A percentile compares a stretch with the other conserved stretches of the same genome.
Conservation (phyloP, 371 early-diverging fungal species). For the Mucor lusitanicus region DNA sequence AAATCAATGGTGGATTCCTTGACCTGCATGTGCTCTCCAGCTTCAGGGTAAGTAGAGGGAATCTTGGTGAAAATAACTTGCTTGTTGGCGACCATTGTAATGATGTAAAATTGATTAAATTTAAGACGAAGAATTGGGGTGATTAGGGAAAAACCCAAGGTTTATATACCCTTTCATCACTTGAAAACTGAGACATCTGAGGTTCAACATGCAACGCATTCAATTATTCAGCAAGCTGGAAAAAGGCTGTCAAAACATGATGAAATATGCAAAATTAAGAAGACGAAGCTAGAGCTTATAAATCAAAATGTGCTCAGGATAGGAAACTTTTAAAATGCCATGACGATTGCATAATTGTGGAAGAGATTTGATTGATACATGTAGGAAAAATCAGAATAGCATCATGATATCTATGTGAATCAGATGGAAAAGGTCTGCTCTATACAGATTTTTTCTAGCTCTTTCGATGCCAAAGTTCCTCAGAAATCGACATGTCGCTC, state of each 20-base stretch:
- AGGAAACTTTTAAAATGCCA: neutral
- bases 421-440: neutral
- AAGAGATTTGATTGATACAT: neutral
- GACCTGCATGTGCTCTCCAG: constrained; percentile 53
- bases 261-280: neutral
- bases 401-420: no score
- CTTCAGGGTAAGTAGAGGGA: constrained; percentile 43
- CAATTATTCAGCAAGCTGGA: neutral
- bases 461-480: neutral
- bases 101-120: neutral
- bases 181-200: neutral
- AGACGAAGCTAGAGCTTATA: neutral
- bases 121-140: neutral
- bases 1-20: constrained; percentile 46
- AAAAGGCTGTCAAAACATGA: neutral
- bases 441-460: neutral
- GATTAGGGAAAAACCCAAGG: neutral
- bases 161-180: neutral
- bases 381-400: neutral
- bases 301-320: neutral
- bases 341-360: neutral
- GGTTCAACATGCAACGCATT: neutral
- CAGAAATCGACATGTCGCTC: neutral
- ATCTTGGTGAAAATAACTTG: constrained; percentile 43
- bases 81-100: constrained; percentile 30